Conservation (phyloP, 768 basidiomycete genomes). For the Cystoderma amianthinum region DNA sequence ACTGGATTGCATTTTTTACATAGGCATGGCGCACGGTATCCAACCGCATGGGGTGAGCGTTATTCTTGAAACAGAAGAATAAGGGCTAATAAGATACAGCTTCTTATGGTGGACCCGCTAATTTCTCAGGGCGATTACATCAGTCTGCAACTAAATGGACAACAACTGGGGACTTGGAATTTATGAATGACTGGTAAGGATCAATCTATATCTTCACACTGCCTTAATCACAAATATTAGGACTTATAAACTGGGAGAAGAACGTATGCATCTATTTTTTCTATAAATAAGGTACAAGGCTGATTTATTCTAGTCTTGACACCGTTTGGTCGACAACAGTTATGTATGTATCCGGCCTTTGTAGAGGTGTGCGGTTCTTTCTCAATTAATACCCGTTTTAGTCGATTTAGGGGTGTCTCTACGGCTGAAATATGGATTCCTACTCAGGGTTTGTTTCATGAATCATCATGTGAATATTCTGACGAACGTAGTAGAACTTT, state of each 20-base stretch:
- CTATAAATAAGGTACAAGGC: constrained; percentile 9
- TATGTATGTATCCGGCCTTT: constrained; percentile 62
- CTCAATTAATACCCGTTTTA: neutral
- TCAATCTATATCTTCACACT: constrained; percentile 1
- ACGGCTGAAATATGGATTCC: constrained; percentile 73
- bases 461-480: neutral
- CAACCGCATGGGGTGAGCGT: constrained; percentile 55
- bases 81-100: constrained; percentile 24
- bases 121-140: constrained; percentile 50
- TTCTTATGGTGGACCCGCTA: constrained; percentile 55
- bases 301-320: constrained; percentile 66
- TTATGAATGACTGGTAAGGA: constrained; percentile 77
- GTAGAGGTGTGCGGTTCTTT: neutral
- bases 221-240: constrained; percentile 23
- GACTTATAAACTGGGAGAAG: constrained; percentile 89
- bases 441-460: constrained; percentile 42
- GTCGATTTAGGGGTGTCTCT: constrained; percentile 65
- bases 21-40: constrained; percentile 74
- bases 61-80: constrained; percentile 1
- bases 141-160: constrained; percentile 51
- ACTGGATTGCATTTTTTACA: constrained; percentile 77
- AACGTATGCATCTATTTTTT: constrained; percentile 37
- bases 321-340: constrained; percentile 85
- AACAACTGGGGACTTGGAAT: constrained; percentile 57
- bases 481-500: constrained; percentile 36